Base-by-base conservation (phyloP, 108 stramenopile species). In the Thalassiosira profunda region DNA sequence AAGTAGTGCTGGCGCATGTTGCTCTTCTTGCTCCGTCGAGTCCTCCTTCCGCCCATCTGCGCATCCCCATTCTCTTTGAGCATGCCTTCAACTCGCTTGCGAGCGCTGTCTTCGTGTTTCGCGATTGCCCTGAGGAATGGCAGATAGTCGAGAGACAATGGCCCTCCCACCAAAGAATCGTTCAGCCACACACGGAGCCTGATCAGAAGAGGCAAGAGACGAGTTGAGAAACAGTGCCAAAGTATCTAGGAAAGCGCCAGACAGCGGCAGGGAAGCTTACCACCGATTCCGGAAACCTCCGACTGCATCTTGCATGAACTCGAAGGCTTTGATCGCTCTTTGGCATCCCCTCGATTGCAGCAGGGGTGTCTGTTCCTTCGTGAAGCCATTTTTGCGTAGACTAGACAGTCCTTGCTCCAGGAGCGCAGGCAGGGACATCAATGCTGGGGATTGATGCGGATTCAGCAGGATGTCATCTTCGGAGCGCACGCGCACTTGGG, bases 71-170 rank as follows among this genome's bases (percentile, higher is more conserved):
- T 54, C 17, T 23, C 49, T 25, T 49, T 43, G 61, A 76, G 55
- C 52, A 63, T 56, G 11, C 68, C 59, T 68, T 58, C 29, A 14
- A 54, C 56, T 54, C 23, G 41, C 5, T 21, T 8, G 11, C 52
- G 51, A 49, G 52, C 55, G 34, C 36, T 76, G 6, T 55, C 49
- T 49, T 76, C 75, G 26, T 76, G 21, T 35, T 54, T 18, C 5
- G 75, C 67, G 29, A 80, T 74, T 23, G 34, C 45, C 55, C 70
- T 67, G 25, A 80, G 68, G 29, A 48, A 57, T 41, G 79, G 79
- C 29, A 80, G 33, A 29, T 80, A 80, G 36, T 80, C 79, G n/a
- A 75, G 58, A 15, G 70, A 45, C 24, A 75, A 40, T 43, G 26
- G 15, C 18, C 26, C 38, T 20, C 70, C 59, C 25, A 69, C 11